Evolutionary conservation across 495 filamentous ascomycete genomes (phyloP).

Genomic region (Aspergillus mulundensis): DNA sequence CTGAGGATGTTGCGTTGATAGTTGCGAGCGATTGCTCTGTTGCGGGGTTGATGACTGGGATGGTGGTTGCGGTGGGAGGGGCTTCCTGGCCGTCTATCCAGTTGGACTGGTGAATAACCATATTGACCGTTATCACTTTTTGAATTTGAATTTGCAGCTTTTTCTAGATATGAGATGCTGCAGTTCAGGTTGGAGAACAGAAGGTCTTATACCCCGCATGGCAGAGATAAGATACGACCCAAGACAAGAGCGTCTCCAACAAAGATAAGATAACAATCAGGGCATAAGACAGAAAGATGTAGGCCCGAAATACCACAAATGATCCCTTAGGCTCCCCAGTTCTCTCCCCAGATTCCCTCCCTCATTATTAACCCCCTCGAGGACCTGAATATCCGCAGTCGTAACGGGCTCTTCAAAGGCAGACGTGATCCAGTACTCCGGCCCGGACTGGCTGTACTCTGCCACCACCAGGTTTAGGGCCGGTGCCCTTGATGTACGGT

Average conservation of each 20-base stretch:
- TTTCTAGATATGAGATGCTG: not conserved
- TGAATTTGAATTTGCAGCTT: not conserved
- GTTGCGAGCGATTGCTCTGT: slow-evolving; percentile 27
- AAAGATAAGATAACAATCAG: not conserved
- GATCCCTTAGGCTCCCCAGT: not conserved
- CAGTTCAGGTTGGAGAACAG: not conserved
- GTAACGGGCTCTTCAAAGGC: slow-evolving; percentile 24
- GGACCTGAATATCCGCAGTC: slow-evolving; percentile 23
- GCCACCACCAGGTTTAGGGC: slow-evolving; percentile 14
- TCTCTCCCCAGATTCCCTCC: slow-evolving; percentile 32
- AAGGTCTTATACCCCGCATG: not conserved
- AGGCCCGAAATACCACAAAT: slow-evolving; percentile 7
- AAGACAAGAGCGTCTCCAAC: not conserved
- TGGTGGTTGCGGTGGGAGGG: slow-evolving; percentile 3
- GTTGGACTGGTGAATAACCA: slow-evolving; percentile 20
- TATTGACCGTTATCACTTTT: slow-evolving; percentile 10
- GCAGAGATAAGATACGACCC: not conserved
- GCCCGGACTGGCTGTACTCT: slow-evolving; percentile 50
- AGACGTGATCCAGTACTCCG: slow-evolving; percentile 53
- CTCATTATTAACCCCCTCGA: slow-evolving; percentile 20
- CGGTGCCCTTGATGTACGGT: slow-evolving; percentile 8
- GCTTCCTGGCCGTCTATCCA: slow-evolving; percentile 27
- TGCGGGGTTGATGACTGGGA: slow-evolving; percentile 25
- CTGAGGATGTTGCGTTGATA: slow-evolving; percentile 46
- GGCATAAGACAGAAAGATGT: not conserved